phyloP scores from a whole-genome alignment of 2,329 filamentous ascomycete species.

The Fusarium ramigenum region DNA sequence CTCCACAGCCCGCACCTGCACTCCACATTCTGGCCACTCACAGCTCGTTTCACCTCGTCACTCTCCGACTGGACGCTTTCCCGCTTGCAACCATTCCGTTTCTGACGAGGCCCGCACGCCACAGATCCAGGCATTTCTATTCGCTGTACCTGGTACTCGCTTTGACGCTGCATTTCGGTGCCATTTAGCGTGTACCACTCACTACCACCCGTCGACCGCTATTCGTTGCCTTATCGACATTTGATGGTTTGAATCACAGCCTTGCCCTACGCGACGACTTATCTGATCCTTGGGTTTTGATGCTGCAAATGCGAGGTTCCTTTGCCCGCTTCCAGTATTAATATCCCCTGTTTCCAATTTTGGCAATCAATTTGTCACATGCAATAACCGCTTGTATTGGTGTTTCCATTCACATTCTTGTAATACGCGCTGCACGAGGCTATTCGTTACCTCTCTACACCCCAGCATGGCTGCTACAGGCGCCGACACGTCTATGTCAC shows the following conservation, averaged over 20 bases:
- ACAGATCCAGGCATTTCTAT: constrained; percentile 20
- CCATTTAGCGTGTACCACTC: constrained; percentile 33
- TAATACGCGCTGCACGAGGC: constrained; percentile 12
- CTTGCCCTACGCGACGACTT: constrained; percentile 29
- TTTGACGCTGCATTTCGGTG: constrained; percentile 25
- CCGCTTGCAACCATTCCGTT: constrained; percentile 36
- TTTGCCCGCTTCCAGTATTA: background rate
- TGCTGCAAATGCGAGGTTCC: constrained; percentile 6
- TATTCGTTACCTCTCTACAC: constrained; percentile 12
- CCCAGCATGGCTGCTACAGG: constrained; percentile 43
- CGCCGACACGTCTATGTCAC: constrained; percentile 49
- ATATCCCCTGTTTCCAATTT: background rate
- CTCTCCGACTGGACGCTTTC: constrained; percentile 30
- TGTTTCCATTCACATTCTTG: background rate
- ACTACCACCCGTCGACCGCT: constrained; percentile 23
- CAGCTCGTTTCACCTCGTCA: constrained; percentile 36
- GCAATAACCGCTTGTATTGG: constrained; percentile 3
- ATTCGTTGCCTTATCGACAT: constrained; percentile 30
- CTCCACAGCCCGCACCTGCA: constrained; percentile 37
- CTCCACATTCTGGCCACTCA: constrained; percentile 41
- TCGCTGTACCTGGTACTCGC: constrained; percentile 35
- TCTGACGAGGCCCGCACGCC: constrained; percentile 34
- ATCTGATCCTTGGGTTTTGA: constrained; percentile 21
- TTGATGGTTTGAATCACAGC: constrained; percentile 35
- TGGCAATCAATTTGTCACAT: background rate